Evolutionary conservation across 2,329 filamentous ascomycete genomes (phyloP), one percentile per base, ranked within the genome.

Genomic region (Zelopaecilomyces penicillatus): DNA sequence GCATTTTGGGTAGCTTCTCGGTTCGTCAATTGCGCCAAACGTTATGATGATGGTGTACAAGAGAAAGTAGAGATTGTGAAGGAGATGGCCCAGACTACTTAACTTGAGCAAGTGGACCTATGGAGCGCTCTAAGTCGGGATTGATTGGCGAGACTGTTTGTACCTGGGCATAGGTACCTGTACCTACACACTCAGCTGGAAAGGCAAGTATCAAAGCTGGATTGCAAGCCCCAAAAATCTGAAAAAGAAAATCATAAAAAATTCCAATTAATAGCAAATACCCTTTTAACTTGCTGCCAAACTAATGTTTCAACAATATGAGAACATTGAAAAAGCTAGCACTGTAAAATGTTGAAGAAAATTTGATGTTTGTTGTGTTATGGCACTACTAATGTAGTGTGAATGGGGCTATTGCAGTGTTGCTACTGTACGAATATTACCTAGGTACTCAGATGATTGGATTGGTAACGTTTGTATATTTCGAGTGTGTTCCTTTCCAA

Each of bases 1-100:
- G 66, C 79, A 83, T 83, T 49, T 57, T 75, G 63, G 57, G 52
- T 52, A 52, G 50, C 52, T 19, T 19, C 19, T 19, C 19, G 19
- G 19, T 19, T 19, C 45, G 51, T 48, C 59, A 59, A 62, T 57
- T 51, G 54, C 46, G 42, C 42, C 49, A 48, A 43, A 37, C 45
- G 44, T 48, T 43, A 29, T 47, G 34, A 39, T 41, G 37, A 42
- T 50, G 40, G 49, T 40, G 41, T 45, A 35, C 37, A 49, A 33
- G 39, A 32, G 41, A 35, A 12, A 39, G 29, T 34, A 9, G 32
- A 9, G 32, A 19, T 19, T 12, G 32, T 9, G 8, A 9, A 34
- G 32, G 32, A 34, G 32, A 34, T 34, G 32, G 32, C 19, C 19
- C 19, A 34, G 12, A 34, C 8, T 34, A 12, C 8, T 34, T 34